Percentiles rank a stretch among this genome's conserved stretches.
phyloP scores from a whole-genome alignment of 208 protist species.

The Crithidia bombi region DNA sequence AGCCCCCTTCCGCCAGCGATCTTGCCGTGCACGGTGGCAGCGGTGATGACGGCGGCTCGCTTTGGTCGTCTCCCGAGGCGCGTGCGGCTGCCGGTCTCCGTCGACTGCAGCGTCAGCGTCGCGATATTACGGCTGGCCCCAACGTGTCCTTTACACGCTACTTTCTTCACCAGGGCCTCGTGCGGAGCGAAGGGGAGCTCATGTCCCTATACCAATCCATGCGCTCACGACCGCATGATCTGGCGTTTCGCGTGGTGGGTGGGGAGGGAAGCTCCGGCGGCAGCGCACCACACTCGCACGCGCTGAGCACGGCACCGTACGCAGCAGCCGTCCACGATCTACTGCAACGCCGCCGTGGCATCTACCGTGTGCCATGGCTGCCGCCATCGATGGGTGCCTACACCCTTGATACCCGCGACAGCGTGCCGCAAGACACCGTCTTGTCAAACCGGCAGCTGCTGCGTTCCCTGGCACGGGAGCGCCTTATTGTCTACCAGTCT shows the following conservation, averaged over 20 bases:
- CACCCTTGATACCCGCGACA: conserved; percentile 44
- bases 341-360: conserved; percentile 43
- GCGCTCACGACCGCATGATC: conserved; percentile 46
- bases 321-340: conserved; percentile 34
- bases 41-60: conserved; percentile 7
- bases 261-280: neutral
- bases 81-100: conserved; percentile 36
- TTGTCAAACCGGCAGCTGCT: conserved; percentile 64
- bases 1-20: conserved; percentile 17
- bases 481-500: conserved; percentile 71
- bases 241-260: conserved; percentile 63
- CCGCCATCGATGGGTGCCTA: conserved; percentile 63
- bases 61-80: conserved; percentile 24
- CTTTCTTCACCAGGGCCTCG: conserved; percentile 75
- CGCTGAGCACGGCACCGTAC: conserved; percentile 15
- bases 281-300: neutral
- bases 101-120: conserved; percentile 44
- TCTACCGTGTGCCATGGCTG: conserved; percentile 63
- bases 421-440: conserved; percentile 42
- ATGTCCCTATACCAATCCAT: conserved; percentile 65
- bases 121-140: conserved; percentile 46
- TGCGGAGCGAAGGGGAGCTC: conserved; percentile 64
- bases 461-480: conserved; percentile 57
- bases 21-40: conserved; percentile 14
- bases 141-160: conserved; percentile 84